Base-by-base conservation (phyloP, 129 eudicot species). In the Gnaphalium uliginosum region DNA sequence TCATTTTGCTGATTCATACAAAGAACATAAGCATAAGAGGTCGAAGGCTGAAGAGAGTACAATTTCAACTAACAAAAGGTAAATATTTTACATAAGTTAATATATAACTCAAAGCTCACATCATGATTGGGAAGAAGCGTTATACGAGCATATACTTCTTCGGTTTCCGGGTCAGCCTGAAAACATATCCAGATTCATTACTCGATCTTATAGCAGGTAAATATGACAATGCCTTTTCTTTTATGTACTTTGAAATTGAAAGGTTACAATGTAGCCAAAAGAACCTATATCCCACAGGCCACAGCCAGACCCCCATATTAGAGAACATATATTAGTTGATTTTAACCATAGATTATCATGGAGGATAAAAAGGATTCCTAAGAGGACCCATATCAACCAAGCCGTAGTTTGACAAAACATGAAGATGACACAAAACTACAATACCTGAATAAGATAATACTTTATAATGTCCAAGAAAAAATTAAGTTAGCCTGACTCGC, bases 111-210 rank as follows among this genome's bases (percentile, higher is more conserved):
- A 43, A 8, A 14, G 78, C 89, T 92, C 82, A 92, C 98, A 79
- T 89, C 89, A 72, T 67, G 75, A 63, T 86, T 90, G 65, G 96
- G 98, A 53, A 85, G 69, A 79, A 93, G 76, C 27, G 92, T 93
- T 79, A 93, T 85, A 62, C 85, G 95, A 8, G 96, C 92, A 68
- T 90, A 93, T 48, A 86, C 95, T 83, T 93, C 95, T 69, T 90
- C 95, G 3, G 92, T 86, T 4, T 87, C 96, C 22, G 86, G 81
- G 82, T 93, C 98, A 80, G 89, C 98, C 98, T 93, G 76, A 64
- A 83, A 79, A 32, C 32, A 18, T 63, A 35, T 76, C 67, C 43
- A 30, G 51, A 78, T 60, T 77, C 57, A 77, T 75, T 10, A 77
- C 30, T 18, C 62, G 65, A 11, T 66, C 26, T 41, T 26, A 51